Base-by-base conservation (phyloP, 805 yeast genomes). In the Tetrapisispora phaffii region DNA sequence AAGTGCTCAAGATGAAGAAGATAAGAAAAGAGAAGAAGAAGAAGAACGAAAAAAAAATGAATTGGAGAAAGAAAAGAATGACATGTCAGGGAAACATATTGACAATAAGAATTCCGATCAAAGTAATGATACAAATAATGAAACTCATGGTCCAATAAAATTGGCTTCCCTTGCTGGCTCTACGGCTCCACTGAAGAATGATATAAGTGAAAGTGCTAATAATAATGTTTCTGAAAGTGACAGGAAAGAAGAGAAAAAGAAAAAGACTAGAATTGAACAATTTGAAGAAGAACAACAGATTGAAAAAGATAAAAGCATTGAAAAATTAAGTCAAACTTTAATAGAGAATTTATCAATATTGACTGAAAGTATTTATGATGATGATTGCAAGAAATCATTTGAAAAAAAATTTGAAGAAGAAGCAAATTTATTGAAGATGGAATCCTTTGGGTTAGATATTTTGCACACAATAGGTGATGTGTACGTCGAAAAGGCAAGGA, bases 391-490 rank as follows among this genome's bases (percentile, higher is more conserved):
- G 43, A 61, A 63, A 7, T 73, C 82, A 0, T 90, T 87, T 62
- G 67, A 73, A 48, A 72, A 71, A 45, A 82, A 84, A 60, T 73
- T 85, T 53, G 73, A 72, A 49, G 79, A 81, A 56, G 97, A 93
- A 63, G 95, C 95, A 15, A 93, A 89, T 58, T 70, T 79, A 24
- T 69, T 85, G 51, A 84, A 83, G 54, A 76, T 82, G 78, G 93
- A 85, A 62, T 82, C 90, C 20, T 85, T 85, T 64, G 94, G 94
- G n/a, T 64, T 83, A 28, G 88, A 85, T 57, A 82, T 85, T 31
- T 71, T 85, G 40, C 93, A 85, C 54, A 74, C 85, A 0, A 75
- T 85, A 44, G 94, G 93, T 21, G 72, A 76, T 43, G 76, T 81
- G 2, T 85, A 85, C 58, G 67, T 71, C 48, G 73, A 80, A 55